These are phyloP conservation scores for Pochonia chlamydosporia DNA, from an alignment of 2,329 filamentous ascomycete species.

Conservation along the genomic window DNA sequence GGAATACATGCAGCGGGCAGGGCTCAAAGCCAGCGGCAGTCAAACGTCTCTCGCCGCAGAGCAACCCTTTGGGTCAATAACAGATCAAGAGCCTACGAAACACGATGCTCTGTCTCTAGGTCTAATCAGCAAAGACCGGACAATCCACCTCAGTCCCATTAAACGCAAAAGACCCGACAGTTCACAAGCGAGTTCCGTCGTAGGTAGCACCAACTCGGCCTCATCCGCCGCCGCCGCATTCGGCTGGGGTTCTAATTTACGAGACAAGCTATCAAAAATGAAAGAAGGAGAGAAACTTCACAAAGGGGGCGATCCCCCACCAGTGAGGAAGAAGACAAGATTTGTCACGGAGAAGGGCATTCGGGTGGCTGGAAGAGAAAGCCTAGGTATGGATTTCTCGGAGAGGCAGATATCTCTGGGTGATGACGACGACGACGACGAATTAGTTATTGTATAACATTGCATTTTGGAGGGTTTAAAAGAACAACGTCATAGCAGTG, in stretches of 20 bases:
- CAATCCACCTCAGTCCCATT: constrained; percentile 51
- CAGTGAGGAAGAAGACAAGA: constrained; percentile 67
- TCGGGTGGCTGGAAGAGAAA: constrained; percentile 69
- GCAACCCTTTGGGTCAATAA: constrained; percentile 2
- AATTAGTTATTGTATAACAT: constrained; percentile 41
- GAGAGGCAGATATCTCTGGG: constrained; percentile 29
- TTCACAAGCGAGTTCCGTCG: constrained; percentile 28
- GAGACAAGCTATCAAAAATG: constrained; percentile 54
- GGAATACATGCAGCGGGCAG: constrained; percentile 59
- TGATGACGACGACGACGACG: constrained; percentile 44
- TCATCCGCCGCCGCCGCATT: constrained; percentile 21
- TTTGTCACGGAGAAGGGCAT: constrained; percentile 76
- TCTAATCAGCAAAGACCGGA: constrained; percentile 28
- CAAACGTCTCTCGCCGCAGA: not conserved
- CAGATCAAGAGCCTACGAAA: constrained; percentile 21
- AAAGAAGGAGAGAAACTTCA: constrained; percentile 51
- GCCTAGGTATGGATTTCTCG: constrained; percentile 50
- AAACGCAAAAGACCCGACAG: constrained; percentile 57
- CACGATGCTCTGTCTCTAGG: constrained; percentile 36
- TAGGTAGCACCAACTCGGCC: constrained; percentile 16
- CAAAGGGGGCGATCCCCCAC: constrained; percentile 25
- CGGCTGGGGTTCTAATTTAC: constrained; percentile 53
- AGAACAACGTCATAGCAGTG: not conserved
- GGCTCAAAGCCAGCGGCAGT: constrained; percentile 12
- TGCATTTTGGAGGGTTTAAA: not conserved